Percentiles rank a stretch among this genome's conserved stretches.
Evolutionary conservation across 148 eudicot genomes (phyloP).

Genomic region (Camellia lanceoleosa): DNA sequence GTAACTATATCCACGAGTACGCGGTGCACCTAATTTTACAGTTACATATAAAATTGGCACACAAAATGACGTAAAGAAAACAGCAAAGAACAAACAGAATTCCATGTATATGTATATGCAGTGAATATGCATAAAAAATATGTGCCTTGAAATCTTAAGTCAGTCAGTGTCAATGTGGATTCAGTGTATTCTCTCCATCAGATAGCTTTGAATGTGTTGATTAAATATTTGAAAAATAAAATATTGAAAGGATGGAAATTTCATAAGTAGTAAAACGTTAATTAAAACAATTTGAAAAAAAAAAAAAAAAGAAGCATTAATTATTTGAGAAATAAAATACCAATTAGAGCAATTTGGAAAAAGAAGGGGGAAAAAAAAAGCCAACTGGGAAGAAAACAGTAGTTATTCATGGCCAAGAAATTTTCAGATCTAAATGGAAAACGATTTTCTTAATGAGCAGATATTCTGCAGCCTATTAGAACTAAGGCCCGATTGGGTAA

Average conservation of each 20-base stretch:
- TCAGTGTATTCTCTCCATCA: neutral
- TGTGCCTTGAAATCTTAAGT: neutral
- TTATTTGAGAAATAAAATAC: neutral
- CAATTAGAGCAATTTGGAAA: neutral
- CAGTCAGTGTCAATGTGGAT: neutral
- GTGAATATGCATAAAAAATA: neutral
- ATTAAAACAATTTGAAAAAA: neutral
- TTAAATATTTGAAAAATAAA: neutral
- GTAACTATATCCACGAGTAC: constrained; percentile 91
- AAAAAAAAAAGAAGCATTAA: neutral
- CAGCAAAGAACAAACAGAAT: neutral
- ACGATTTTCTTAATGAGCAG: neutral
- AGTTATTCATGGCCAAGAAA: neutral
- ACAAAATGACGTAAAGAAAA: neutral
- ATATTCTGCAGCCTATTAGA: neutral
- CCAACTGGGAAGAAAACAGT: neutral
- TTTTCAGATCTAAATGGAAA: too few species aligned
- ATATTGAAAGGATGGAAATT: neutral
- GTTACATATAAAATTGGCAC: neutral
- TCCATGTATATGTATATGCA: neutral
- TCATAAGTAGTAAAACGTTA: neutral
- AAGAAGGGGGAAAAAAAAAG: neutral
- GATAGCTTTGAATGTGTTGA: neutral
- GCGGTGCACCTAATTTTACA: constrained; percentile 71
- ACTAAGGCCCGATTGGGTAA: neutral